Base-by-base conservation (phyloP, 106 monocot species). In the Alisma plantagoaquatica region DNA sequence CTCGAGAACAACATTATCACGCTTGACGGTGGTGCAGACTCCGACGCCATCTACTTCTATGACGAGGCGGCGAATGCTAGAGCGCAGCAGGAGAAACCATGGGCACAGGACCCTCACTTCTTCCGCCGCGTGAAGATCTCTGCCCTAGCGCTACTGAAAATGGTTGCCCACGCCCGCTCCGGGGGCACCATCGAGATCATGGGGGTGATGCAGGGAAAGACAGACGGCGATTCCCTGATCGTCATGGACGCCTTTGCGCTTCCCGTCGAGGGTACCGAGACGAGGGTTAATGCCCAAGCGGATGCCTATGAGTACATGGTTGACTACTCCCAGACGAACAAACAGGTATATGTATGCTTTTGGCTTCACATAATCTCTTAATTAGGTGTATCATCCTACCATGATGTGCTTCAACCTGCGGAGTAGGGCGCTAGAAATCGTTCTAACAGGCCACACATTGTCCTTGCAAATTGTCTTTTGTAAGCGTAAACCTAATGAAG, bases 191-290 rank as follows among this genome's bases (percentile, higher is more conserved):
- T 96, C 49, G 96, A 96, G 76, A 67, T 96, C 33, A 96, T 96
- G 96, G 96, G 89, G n/a, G 59, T 96, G 15, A 96, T 96, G 96
- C 96, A 96, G 75, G 96, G 96, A 0, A 88, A 84, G 70, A 84
- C 73, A n/a, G 88, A 76, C 4, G 89, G 96, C 12, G 84, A 96
- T 51, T 59, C 81, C 41, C 68, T 96, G 22, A 46, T 96, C 26
- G 96, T 89, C 32, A 96, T 96, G 96, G 96, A 96, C 25, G 96
- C 96, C 21, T 89, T 89, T 50, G 96, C 96, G 19, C 78, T 96
- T 9, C 96, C 96, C 7, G 96, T 96, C 31, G 88, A 89, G 71
- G 96, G 96, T 22, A 96, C 96, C 4, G 96, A 96, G 77, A 96
- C 88, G 31, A 64, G 96, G 31, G 96, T 96, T 22, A 96, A 89